These are phyloP conservation scores for Phylloporus sp. DNA, from an alignment of 1,284 basidiomycete species.

Conservation along the genomic window DNA sequence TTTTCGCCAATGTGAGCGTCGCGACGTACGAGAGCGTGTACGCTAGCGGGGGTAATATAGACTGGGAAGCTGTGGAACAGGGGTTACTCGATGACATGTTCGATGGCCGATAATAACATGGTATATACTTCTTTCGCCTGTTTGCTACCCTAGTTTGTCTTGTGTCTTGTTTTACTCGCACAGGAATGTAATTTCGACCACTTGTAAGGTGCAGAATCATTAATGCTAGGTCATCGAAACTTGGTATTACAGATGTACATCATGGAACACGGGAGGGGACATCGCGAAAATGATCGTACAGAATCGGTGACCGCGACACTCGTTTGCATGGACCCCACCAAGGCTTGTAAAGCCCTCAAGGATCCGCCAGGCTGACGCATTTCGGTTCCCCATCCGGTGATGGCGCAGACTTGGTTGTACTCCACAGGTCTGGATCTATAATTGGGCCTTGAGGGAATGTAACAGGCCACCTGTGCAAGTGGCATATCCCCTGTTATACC, in stretches of 20 bases:
- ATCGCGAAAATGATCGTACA: too few species aligned
- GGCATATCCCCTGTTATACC: conserved; percentile 39
- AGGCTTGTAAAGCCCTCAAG: not conserved
- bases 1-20: conserved; percentile 90
- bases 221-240: too few species aligned
- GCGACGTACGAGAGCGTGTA: conserved; percentile 91
- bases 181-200: conserved; percentile 13
- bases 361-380: not conserved
- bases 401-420: not conserved
- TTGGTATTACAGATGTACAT: too few species aligned
- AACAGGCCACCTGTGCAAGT: conserved; percentile 54
- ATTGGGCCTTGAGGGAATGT: not conserved
- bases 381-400: not conserved
- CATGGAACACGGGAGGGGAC: too few species aligned
- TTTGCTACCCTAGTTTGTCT: not conserved
- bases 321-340: too few species aligned
- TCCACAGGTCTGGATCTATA: not conserved
- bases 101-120: conserved; percentile 60
- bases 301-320: too few species aligned
- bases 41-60: conserved; percentile 76
- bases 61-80: conserved; percentile 88
- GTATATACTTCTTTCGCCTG: not conserved
- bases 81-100: conserved; percentile 88
- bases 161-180: conserved; percentile 2
- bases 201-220: not conserved